Conservation (phyloP, 2,329 filamentous ascomycete species). For the Colletotrichum spinosum region DNA sequence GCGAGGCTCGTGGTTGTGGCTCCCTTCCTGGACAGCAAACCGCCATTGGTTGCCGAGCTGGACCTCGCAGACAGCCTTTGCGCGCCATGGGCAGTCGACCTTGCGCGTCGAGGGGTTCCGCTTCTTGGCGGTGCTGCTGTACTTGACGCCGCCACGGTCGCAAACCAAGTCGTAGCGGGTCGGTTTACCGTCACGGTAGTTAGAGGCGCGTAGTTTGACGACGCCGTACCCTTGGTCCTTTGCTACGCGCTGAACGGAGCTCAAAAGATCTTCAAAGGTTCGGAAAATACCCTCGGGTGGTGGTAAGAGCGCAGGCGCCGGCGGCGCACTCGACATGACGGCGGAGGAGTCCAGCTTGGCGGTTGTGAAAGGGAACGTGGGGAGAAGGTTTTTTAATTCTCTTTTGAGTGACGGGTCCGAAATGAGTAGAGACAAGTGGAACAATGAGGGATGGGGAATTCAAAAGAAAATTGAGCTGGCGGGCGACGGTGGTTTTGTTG, state of each 20-base stretch:
- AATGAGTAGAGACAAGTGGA: conserved; percentile 25
- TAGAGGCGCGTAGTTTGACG: conserved; percentile 71
- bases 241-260: conserved; percentile 68
- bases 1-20: conserved; percentile 72
- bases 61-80: conserved; percentile 73
- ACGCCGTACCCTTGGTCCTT: conserved; percentile 73
- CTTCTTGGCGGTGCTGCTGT: conserved; percentile 74
- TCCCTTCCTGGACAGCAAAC: conserved; percentile 70
- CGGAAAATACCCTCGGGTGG: conserved; percentile 71
- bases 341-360: conserved; percentile 42
- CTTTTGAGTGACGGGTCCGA: conserved; percentile 21
- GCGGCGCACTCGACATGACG: conserved; percentile 60
- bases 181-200: conserved; percentile 72
- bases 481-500: conserved; percentile 30
- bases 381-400: conserved; percentile 29
- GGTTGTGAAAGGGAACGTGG: conserved; percentile 43
- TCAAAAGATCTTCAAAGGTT: conserved; percentile 69
- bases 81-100: conserved; percentile 72
- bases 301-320: conserved; percentile 58
- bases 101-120: conserved; percentile 73
- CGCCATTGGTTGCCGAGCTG: conserved; percentile 73
- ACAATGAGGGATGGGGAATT: conserved; percentile 37
- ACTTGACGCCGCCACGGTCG: conserved; percentile 73
- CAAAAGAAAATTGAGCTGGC: conserved; percentile 38
- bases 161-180: conserved; percentile 73